Percentiles rank a stretch among this genome's conserved stretches.
Evolutionary conservation across 2,329 filamentous ascomycete species (phyloP).

Genomic region (Xylaria multiplex): DNA sequence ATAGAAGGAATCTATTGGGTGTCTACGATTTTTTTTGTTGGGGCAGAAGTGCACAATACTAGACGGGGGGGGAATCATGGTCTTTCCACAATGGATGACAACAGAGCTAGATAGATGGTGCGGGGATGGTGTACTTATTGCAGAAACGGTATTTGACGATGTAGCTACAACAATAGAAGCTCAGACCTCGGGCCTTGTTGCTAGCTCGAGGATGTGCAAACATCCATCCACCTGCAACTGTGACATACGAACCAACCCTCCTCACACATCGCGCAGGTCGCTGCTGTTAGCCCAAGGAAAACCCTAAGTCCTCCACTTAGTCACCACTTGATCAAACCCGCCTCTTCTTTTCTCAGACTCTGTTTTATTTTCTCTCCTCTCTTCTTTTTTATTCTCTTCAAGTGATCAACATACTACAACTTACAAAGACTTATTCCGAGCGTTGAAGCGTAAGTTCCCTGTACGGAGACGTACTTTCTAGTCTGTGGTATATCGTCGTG

Average conservation of each 20-base stretch:
- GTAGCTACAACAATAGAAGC: constrained; percentile 5
- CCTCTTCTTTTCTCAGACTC: background rate
- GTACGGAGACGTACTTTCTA: constrained; percentile 13
- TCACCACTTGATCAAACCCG: too few species aligned
- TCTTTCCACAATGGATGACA: too few species aligned
- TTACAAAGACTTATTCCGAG: background rate
- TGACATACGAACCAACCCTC: background rate
- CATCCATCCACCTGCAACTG: background rate
- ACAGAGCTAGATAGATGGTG: background rate
- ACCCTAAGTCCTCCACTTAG: too few species aligned
- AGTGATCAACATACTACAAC: constrained; percentile 3
- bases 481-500: background rate
- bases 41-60: too few species aligned
- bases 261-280: background rate
- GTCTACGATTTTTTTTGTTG: too few species aligned
- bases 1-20: too few species aligned
- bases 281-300: too few species aligned
- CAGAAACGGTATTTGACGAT: background rate
- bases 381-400: background rate
- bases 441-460: constrained; percentile 10
- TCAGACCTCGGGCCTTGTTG: background rate
- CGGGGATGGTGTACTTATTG: background rate
- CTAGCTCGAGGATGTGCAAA: constrained; percentile 7
- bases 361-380: background rate
- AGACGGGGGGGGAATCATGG: too few species aligned